Base-by-base conservation (phyloP, 176 grass and related monocot genomes). In the Oryza glaberrima region DNA sequence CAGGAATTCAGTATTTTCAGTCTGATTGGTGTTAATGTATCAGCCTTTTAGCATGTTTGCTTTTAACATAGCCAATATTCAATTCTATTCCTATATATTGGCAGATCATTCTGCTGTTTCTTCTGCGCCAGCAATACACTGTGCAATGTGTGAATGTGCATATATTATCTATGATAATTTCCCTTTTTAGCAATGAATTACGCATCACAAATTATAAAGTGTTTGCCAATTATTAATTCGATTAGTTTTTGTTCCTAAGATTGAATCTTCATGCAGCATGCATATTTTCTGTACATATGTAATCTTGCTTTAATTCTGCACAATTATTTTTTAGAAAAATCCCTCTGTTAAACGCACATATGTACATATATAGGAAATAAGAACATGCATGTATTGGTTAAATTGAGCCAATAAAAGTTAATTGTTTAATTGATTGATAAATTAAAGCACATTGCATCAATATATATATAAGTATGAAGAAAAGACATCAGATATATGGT, bases 21-120 rank as follows among this genome's bases (percentile, higher is more conserved):
- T 63, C 20, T 22, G 58, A 23, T 13, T 44, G 43, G 67, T 51
- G 36, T 71, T 25, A 41, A 51, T 76, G 36, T 65, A 52, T 78
- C 17, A 88, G 69, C 36, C 54, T 78, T 65, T 78, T 65, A 25
- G 1, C 47, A 22, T 54, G 16, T 65, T 70, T 72, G 16, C 32
- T 20, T 65, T 77, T 65, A 19, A 49, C 44, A 72, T 76, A 72
- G 11, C 64, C 51, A 66, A 43, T 83, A 22, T 76, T 60, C 77
- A 49, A 49, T 67, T 47, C 16, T 67, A 20, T 15, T 79, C 61
- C 8, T 17, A n/a, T 56, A 8, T 17, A n/a, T 56, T 73, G 74
- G 20, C 19, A 30, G 20, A 72, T 44, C 40, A 69, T 60, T 65
- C 20, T 67, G 30, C 30, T 32, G 30, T 32, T 32, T 32, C 30